Conservation (phyloP, 2,329 filamentous ascomycete species). For the Thielaviopsis euricoi region DNA sequence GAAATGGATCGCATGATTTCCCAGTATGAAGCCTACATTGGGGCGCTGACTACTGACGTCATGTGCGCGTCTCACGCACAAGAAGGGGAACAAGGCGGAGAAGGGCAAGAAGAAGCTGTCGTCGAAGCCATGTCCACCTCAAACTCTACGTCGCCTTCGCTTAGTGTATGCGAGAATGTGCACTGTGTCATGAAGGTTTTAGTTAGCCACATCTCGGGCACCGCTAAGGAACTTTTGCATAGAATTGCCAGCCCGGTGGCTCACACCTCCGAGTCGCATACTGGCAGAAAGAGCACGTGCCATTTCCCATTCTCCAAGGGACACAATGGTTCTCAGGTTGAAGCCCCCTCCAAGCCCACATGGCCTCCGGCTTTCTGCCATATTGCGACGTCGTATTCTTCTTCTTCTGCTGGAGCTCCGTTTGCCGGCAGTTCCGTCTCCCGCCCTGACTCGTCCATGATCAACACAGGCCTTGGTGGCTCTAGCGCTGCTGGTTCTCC, state of each 20-base stretch:
- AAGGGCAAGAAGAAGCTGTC: neutral
- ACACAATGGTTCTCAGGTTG: neutral
- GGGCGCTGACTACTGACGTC: slow-evolving; percentile 7
- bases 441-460: neutral
- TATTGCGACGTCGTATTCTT: neutral
- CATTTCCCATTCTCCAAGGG: slow-evolving; percentile 5
- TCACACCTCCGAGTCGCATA: neutral
- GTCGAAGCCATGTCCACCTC: neutral
- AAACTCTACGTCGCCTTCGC: neutral
- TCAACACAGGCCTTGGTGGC: neutral
- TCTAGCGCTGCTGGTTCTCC: neutral
- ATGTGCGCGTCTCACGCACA: neutral
- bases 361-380: slow-evolving; percentile 10
- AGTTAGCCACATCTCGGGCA: slow-evolving; percentile 3
- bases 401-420: neutral
- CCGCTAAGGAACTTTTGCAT: slow-evolving; percentile 3
- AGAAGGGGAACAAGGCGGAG: no score
- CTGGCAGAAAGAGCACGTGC: neutral
- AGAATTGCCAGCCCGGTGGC: neutral
- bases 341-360: slow-evolving; percentile 2
- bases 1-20: slow-evolving; percentile 4
- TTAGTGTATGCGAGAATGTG: slow-evolving; percentile 2
- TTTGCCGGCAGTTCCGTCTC: neutral
- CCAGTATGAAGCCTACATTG: slow-evolving; percentile 10
- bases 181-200: slow-evolving; percentile 10